Percentiles rank a stretch among this genome's conserved stretches.
Conservation (phyloP, 176 grass and related monocot genomes). For the Triticum dicoccoides region DNA sequence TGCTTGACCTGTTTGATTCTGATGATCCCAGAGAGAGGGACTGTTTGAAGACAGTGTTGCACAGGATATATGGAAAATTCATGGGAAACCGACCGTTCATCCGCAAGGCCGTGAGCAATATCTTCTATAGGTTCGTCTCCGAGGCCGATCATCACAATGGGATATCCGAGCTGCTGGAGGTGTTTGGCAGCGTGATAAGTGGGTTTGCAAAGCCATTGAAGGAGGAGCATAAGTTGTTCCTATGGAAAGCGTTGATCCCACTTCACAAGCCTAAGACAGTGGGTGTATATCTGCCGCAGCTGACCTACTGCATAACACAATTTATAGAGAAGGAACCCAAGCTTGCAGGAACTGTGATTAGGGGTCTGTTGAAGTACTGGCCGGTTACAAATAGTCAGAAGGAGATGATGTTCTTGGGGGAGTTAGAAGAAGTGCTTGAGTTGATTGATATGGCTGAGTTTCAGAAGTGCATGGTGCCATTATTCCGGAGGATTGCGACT, state of each 20-base stretch:
- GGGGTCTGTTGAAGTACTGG: slow-evolving; percentile 87
- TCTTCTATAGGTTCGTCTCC: slow-evolving; percentile 78
- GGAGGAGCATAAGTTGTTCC: slow-evolving; percentile 89
- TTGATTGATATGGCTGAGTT: slow-evolving; percentile 76
- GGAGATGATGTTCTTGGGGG: slow-evolving; percentile 98
- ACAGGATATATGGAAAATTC: slow-evolving; percentile 83
- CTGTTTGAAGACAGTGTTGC: slow-evolving; percentile 76
- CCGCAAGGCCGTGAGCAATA: slow-evolving; percentile 82
- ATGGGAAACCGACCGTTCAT: slow-evolving; percentile 84
- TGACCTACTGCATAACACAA: slow-evolving; percentile 85
- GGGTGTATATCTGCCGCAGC: slow-evolving; percentile 74
- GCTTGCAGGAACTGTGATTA: slow-evolving; percentile 70
- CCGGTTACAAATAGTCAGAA: slow-evolving; percentile 90
- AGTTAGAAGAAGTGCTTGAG: slow-evolving; percentile 90
- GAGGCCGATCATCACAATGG: slow-evolving; percentile 83
- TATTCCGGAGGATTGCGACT: slow-evolving; percentile 63
- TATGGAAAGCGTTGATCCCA: slow-evolving; percentile 75
- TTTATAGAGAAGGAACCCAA: slow-evolving; percentile 95
- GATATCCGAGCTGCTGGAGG: slow-evolving; percentile 82
- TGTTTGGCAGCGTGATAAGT: slow-evolving; percentile 84
- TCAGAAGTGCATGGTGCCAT: slow-evolving; percentile 83
- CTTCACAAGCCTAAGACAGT: slow-evolving; percentile 77
- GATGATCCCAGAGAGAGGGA: slow-evolving; percentile 95
- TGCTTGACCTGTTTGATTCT: slow-evolving; percentile 91
- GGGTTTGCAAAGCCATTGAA: slow-evolving; percentile 92